Evolutionary conservation across 176 grass and related monocot genomes (phyloP).

Genomic region (Cymbopogon citratus): DNA sequence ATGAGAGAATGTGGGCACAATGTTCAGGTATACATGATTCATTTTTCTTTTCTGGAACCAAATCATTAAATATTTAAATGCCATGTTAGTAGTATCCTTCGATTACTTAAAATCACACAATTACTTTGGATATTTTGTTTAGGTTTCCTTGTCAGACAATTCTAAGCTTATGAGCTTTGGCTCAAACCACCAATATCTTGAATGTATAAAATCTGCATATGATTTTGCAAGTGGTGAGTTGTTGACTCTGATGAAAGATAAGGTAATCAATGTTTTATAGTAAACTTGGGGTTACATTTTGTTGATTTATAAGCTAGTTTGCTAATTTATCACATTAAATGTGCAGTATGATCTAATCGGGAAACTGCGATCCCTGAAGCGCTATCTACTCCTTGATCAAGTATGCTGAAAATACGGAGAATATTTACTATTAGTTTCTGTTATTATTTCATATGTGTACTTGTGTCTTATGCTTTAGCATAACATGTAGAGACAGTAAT

Average conservation of each 20-base stretch:
- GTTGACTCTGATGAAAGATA: slow-evolving; percentile 88
- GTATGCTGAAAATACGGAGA: too few species aligned
- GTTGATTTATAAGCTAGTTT: slow-evolving; percentile 2
- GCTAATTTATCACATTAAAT: slow-evolving; percentile 14
- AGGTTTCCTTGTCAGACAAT: slow-evolving; percentile 90
- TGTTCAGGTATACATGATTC: slow-evolving; percentile 58
- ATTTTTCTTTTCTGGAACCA: not conserved
- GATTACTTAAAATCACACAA: not conserved
- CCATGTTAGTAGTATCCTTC: not conserved
- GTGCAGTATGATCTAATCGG: slow-evolving; percentile 79
- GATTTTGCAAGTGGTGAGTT: slow-evolving; percentile 94
- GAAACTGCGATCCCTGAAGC: slow-evolving; percentile 33
- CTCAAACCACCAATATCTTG: slow-evolving; percentile 92
- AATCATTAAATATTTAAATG: not conserved
- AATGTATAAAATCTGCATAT: slow-evolving; percentile 97
- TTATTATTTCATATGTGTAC: too few species aligned
- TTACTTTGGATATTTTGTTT: slow-evolving; percentile 28
- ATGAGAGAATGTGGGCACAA: slow-evolving; percentile 96
- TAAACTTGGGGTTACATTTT: slow-evolving; percentile 7
- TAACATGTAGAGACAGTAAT: not conserved
- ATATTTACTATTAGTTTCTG: too few species aligned
- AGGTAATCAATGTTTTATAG: slow-evolving; percentile 39
- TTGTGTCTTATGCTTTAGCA: slow-evolving; percentile 1
- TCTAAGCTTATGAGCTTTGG: slow-evolving; percentile 91
- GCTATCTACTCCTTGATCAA: too few species aligned